phyloP scores from a whole-genome alignment of 2,329 filamentous ascomycete genomes.

The Ascochyta koolunga region DNA sequence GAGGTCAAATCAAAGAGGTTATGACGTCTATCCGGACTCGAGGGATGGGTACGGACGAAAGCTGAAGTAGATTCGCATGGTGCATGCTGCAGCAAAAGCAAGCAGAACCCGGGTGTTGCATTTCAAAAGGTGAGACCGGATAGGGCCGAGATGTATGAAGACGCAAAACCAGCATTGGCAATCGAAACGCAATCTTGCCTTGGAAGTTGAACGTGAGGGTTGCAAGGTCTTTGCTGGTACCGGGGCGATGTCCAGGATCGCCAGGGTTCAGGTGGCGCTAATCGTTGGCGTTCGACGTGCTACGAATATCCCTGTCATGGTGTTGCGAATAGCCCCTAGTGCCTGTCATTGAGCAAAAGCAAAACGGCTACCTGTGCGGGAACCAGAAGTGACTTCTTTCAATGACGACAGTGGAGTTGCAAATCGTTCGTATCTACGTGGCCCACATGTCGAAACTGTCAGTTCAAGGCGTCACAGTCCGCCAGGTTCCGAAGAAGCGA shows the following conservation, averaged over 20 bases:
- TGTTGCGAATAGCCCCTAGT: slow-evolving; percentile 18
- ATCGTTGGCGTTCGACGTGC: slow-evolving; percentile 27
- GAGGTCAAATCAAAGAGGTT: slow-evolving; percentile 21
- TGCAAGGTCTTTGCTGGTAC: slow-evolving; percentile 24
- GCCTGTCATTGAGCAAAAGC: slow-evolving; percentile 24
- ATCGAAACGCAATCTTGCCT: slow-evolving; percentile 11
- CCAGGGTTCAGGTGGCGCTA: slow-evolving; percentile 26
- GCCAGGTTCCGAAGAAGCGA: background rate
- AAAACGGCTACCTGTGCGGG: slow-evolving; percentile 20
- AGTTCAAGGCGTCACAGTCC: background rate
- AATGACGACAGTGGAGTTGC: slow-evolving; percentile 18
- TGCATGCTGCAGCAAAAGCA: slow-evolving; percentile 18
- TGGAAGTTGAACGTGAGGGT: slow-evolving; percentile 17
- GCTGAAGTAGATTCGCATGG: slow-evolving; percentile 5
- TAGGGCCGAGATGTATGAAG: slow-evolving; percentile 13
- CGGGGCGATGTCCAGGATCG: slow-evolving; percentile 20
- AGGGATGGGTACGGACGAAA: background rate
- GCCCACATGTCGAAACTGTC: background rate
- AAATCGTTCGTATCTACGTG: slow-evolving; percentile 3
- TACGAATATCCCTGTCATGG: slow-evolving; percentile 32
- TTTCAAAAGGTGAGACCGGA: slow-evolving; percentile 6
- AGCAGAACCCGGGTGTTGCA: slow-evolving; percentile 21
- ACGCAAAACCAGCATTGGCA: slow-evolving; percentile 12
- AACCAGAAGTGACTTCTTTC: background rate
- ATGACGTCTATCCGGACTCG: slow-evolving; percentile 34